These are phyloP conservation scores for Penicillium crustosum DNA, from an alignment of 2,329 filamentous ascomycete genomes.

Conservation along the genomic window DNA sequence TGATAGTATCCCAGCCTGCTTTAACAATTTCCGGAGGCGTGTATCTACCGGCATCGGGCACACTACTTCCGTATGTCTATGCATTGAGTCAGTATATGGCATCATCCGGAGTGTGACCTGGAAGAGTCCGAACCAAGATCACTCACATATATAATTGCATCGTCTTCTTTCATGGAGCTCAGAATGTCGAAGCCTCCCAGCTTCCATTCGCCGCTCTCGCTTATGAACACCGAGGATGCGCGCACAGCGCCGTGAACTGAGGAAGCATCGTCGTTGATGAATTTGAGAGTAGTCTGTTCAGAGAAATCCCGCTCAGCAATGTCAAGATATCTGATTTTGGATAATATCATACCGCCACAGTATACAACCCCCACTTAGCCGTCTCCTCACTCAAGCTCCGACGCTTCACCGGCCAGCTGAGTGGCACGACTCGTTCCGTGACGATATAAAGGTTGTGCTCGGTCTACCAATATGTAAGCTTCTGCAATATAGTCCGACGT, in stretches of 20 bases:
- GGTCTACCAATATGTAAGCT: constrained; percentile 58
- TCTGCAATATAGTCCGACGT: background rate
- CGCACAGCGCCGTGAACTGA: constrained; percentile 88
- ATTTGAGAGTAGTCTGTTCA: constrained; percentile 78
- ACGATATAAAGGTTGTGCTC: constrained; percentile 95
- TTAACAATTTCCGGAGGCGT: constrained; percentile 82
- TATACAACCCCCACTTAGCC: constrained; percentile 92
- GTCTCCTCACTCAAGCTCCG: constrained; percentile 88
- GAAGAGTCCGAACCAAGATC: background rate
- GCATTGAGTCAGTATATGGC: constrained; percentile 19
- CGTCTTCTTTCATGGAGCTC: constrained; percentile 93
- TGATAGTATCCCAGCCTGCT: constrained; percentile 88
- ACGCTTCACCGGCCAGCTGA: constrained; percentile 86
- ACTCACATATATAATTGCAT: constrained; percentile 81
- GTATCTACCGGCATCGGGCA: constrained; percentile 82
- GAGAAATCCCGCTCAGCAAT: background rate
- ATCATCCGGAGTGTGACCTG: background rate
- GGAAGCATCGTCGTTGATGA: constrained; percentile 89
- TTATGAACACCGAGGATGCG: constrained; percentile 84
- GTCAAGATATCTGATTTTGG: background rate
- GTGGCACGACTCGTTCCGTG: constrained; percentile 81
- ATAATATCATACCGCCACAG: constrained; percentile 64
- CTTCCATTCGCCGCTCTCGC: constrained; percentile 98
- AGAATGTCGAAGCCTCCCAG: constrained; percentile 89
- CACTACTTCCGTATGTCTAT: constrained; percentile 79